Evolutionary conservation across 352 stramenopile species (phyloP).

Genomic region (Pythium phragmiticola): DNA sequence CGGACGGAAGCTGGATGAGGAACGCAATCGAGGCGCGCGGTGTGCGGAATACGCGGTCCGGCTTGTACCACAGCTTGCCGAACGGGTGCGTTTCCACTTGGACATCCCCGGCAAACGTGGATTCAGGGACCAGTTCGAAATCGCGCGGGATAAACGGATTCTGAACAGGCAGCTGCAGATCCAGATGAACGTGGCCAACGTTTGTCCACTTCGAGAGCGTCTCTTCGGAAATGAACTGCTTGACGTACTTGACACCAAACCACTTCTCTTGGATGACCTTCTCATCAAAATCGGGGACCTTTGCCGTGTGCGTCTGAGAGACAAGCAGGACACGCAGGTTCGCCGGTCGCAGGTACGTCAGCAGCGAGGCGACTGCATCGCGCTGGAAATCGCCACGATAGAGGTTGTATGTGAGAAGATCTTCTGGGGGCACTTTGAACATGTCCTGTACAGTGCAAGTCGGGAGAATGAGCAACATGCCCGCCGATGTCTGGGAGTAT

Average conservation of each 20-base stretch:
- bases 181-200: slow-evolving; percentile 17
- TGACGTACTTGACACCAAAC: slow-evolving; percentile 65
- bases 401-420: slow-evolving; percentile 58
- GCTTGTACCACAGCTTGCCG: slow-evolving; percentile 74
- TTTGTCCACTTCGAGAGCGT: slow-evolving; percentile 30
- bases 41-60: slow-evolving; percentile 53
- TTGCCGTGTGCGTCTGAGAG: slow-evolving; percentile 40
- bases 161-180: slow-evolving; percentile 21
- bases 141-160: slow-evolving; percentile 75
- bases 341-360: slow-evolving; percentile 36
- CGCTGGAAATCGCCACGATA: slow-evolving; percentile 50
- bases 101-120: slow-evolving; percentile 23
- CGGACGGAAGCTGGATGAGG: slow-evolving; percentile 48
- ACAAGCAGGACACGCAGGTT: slow-evolving; percentile 57
- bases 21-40: slow-evolving; percentile 63
- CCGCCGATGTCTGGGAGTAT: not conserved
- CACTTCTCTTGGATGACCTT: slow-evolving; percentile 36
- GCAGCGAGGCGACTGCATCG: slow-evolving; percentile 24
- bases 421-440: slow-evolving; percentile 29
- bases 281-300: slow-evolving; percentile 15
- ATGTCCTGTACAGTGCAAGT: slow-evolving; percentile 37
- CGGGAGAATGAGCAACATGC: not conserved
- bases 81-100: slow-evolving; percentile 20
- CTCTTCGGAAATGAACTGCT: slow-evolving; percentile 30
- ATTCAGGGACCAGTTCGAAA: slow-evolving; percentile 48